Evolutionary conservation across 768 basidiomycete genomes (phyloP), one percentile per base, ranked within the genome.

Genomic region (Serendipita sp.): DNA sequence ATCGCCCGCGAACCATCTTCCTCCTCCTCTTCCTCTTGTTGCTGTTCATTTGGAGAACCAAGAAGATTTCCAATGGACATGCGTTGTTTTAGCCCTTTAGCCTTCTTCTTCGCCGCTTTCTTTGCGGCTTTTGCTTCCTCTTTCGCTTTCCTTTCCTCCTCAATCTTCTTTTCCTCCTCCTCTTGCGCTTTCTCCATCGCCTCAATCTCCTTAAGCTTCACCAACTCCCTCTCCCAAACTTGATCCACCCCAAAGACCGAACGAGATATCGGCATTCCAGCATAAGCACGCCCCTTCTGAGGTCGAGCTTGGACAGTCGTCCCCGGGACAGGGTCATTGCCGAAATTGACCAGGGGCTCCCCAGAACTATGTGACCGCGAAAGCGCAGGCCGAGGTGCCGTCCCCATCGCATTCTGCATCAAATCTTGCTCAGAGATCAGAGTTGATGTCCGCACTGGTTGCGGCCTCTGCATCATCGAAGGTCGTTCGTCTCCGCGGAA

Each of bases 241-340:
- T 86, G 87, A 71, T 96, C 93, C 0, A 89, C 86, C 1, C 93
- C 93, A 68, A 95, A 96, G 9, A 94, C 90, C n/a, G 91, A 93
- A 63, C 80, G 81, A 42, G 79, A 80, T 43, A 74, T 77, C 0
- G 77, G 63, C 60, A 77, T 70, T 31, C 42, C 51, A 16, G 60
- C 42, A 26, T 63, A 41, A 44, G 61, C 44, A 3, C 64, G 60
- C 14, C 66, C 66, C n/a, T 56, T 63, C 26, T 65, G 50, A 22
- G 68, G 74, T 17, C 69, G 71, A 5, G 70, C 66, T 33, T 71
- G 71, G 42, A 72, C 68, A 11, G 71, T 71, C 26, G 69, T 68
- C 16, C 72, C 74, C 3, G 74, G 66, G 62, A 70, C 69, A 62
- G 68, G 67, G 44, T 75, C 80, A 24, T 81, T 79, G 28, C 83